Conservation (phyloP, 176 grass and related monocot species). For the Juncus inflexus region DNA sequence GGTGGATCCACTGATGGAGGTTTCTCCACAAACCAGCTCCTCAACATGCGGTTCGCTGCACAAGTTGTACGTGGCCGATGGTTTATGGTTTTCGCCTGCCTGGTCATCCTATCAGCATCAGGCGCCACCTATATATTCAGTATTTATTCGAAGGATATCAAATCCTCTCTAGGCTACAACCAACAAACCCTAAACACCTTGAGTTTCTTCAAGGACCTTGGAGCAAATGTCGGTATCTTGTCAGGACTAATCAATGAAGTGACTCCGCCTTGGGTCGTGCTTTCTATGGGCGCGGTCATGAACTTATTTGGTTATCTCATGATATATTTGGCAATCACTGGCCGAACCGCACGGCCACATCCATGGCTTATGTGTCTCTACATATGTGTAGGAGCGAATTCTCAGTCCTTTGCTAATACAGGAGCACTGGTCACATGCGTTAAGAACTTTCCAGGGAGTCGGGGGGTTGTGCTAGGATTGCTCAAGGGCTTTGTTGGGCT, state of each 20-base stretch:
- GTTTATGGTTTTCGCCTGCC: constrained; percentile 85
- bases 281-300: constrained; percentile 56
- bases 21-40: constrained; percentile 23
- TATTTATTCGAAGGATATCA: constrained; percentile 55
- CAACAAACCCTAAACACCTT: constrained; percentile 78
- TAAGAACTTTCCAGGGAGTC: constrained; percentile 72
- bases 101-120: constrained; percentile 63
- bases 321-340: constrained; percentile 63
- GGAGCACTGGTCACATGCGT: constrained; percentile 72
- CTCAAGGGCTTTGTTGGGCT: constrained; percentile 75
- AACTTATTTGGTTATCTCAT: constrained; percentile 70
- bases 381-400: constrained; percentile 68
- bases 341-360: constrained; percentile 12
- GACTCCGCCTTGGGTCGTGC: constrained; percentile 62
- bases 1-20: constrained; percentile 24
- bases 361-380: constrained; percentile 57
- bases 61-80: constrained; percentile 61
- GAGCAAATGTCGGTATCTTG: constrained; percentile 62
- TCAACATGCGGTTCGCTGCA: constrained; percentile 33
- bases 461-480: constrained; percentile 66
- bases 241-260: constrained; percentile 72
- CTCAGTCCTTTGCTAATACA: constrained; percentile 80
- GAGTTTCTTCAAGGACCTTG: constrained; percentile 83
- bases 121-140: constrained; percentile 84
- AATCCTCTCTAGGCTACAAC: constrained; percentile 63